Conservation (phyloP, 2,329 filamentous ascomycete species). For the Aciculosporium take region DNA sequence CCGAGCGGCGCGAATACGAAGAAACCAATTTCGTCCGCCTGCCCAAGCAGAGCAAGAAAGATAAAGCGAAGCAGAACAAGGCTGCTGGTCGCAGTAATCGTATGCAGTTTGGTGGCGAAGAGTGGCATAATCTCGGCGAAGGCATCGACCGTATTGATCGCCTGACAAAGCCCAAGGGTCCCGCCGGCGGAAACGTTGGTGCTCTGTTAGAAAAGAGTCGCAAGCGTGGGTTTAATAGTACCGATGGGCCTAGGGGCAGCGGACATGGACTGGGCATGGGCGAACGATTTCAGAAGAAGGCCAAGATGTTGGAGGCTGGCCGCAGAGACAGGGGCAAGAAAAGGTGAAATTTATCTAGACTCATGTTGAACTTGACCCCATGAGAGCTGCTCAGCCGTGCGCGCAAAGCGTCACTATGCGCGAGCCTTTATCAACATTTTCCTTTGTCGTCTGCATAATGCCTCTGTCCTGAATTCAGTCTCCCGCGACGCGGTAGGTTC, state of each 20-base stretch:
- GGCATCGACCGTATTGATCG: conserved; percentile 76
- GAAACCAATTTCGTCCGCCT: conserved; percentile 83
- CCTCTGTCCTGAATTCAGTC: too few relatives aligned
- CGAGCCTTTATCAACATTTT: too few relatives aligned
- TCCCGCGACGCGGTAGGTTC: too few relatives aligned
- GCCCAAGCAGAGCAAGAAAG: conserved; percentile 79
- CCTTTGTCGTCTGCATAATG: too few relatives aligned
- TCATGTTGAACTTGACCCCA: neutral
- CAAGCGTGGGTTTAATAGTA: conserved; percentile 57
- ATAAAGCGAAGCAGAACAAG: conserved; percentile 49
- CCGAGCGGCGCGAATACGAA: conserved; percentile 73
- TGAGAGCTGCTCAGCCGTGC: neutral
- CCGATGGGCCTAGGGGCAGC: conserved; percentile 55
- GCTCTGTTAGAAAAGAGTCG: conserved; percentile 68
- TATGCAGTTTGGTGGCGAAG: conserved; percentile 76
- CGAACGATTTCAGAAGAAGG: conserved; percentile 57
- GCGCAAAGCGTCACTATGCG: neutral
- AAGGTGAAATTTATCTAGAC: conserved; percentile 12
- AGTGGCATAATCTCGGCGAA: conserved; percentile 76
- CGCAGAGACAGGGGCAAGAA: conserved; percentile 30
- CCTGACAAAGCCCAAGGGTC: conserved; percentile 57
- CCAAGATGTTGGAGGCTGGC: conserved; percentile 39
- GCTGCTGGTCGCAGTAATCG: conserved; percentile 34
- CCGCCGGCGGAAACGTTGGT: conserved; percentile 38
- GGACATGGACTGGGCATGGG: conserved; percentile 50